Evolutionary conservation across 192 early-diverging fungal genomes (phyloP).

Genomic region (Obelidium mucronatum): DNA sequence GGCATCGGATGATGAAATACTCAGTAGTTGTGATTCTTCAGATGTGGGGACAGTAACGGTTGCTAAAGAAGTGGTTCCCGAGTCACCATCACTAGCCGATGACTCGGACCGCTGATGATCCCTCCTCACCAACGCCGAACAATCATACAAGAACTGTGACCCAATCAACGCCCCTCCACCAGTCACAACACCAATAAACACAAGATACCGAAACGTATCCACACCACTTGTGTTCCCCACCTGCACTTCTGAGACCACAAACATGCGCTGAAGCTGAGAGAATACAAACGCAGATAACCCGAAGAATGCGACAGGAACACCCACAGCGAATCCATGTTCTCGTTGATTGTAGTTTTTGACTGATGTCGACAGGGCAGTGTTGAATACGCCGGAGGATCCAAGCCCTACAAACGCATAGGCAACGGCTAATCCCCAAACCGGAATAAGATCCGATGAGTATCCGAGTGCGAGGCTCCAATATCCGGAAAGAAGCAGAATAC

Average conservation of each 20-base stretch:
- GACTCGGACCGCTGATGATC: neutral
- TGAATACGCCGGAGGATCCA: conserved; percentile 38
- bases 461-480: neutral
- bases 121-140: neutral
- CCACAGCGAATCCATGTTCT: conserved; percentile 50
- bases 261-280: conserved; percentile 38
- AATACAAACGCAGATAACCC: conserved; percentile 56
- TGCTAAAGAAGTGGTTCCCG: neutral
- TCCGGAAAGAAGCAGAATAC: conserved; percentile 16
- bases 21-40: neutral
- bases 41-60: neutral
- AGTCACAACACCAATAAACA: conserved; percentile 39
- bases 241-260: conserved; percentile 18
- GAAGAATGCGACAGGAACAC: conserved; percentile 44
- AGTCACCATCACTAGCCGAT: neutral
- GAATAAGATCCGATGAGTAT: neutral
- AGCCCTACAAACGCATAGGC: conserved; percentile 46
- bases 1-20: neutral
- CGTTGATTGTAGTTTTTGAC: conserved; percentile 39
- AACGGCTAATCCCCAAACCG: conserved; percentile 17
- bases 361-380: conserved; percentile 38
- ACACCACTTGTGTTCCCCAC: neutral
- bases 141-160: conserved; percentile 12
- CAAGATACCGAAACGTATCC: conserved; percentile 43
- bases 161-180: conserved; percentile 21